These are phyloP conservation scores for Amanita rimosa DNA, from an alignment of 768 basidiomycete species.

Conservation along the genomic window DNA sequence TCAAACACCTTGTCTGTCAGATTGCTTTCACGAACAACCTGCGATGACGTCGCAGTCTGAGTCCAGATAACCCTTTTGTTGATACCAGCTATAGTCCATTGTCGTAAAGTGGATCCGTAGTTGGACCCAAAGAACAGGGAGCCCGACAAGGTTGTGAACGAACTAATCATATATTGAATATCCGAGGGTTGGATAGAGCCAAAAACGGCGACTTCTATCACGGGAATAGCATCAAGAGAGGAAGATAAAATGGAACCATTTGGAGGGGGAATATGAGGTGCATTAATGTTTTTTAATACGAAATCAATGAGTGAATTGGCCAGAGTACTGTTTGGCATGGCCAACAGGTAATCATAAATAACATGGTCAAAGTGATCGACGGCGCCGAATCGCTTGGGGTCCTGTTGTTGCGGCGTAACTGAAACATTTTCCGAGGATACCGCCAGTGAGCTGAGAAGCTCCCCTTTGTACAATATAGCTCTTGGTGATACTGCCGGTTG, in stretches of 20 bases:
- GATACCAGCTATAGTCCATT: slow-evolving; percentile 39
- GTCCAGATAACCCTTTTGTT: slow-evolving; percentile 37
- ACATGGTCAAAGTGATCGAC: slow-evolving; percentile 43
- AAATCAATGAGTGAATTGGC: slow-evolving; percentile 39
- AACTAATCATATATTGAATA: slow-evolving; percentile 33
- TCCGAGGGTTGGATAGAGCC: slow-evolving; percentile 41
- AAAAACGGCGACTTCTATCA: slow-evolving; percentile 55
- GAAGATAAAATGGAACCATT: slow-evolving; percentile 29
- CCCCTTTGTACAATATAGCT: slow-evolving; percentile 39
- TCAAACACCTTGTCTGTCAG: slow-evolving; percentile 33
- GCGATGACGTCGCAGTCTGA: slow-evolving; percentile 34
- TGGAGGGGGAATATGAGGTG: slow-evolving; percentile 23
- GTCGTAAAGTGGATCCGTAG: slow-evolving; percentile 33
- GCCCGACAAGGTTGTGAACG: slow-evolving; percentile 37
- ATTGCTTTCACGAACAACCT: slow-evolving; percentile 39
- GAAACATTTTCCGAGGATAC: slow-evolving; percentile 18
- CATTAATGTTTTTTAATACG: slow-evolving; percentile 21
- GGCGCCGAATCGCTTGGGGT: slow-evolving; percentile 48
- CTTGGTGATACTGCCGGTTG: slow-evolving; percentile 32
- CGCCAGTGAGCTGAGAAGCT: slow-evolving; percentile 36
- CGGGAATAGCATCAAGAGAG: slow-evolving; percentile 34
- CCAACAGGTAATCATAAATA: slow-evolving; percentile 41
- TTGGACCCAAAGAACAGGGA: slow-evolving; percentile 51
- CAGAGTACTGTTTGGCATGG: slow-evolving; percentile 29
- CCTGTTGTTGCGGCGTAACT: slow-evolving; percentile 20